Base-by-base conservation (phyloP, 495 filamentous ascomycete species). In the Penicillium lagena region DNA sequence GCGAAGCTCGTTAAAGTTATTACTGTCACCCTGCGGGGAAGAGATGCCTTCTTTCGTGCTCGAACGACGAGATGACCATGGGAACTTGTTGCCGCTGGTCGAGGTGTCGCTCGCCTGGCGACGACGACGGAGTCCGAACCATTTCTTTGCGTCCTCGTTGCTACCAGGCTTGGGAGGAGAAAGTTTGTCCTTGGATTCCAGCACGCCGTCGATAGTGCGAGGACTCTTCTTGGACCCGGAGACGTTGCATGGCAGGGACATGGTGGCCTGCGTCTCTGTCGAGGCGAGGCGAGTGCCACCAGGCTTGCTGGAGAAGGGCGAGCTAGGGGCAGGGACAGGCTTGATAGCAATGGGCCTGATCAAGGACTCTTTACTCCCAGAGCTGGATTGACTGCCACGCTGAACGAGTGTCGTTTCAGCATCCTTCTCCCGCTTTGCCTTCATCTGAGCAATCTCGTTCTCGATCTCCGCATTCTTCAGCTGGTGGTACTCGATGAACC, bases 81-180 rank as follows among this genome's bases (percentile, higher is more conserved):
- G 32, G 42, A 48, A 39, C 40, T 52, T 55, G 47, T 39, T 35
- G 32, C 40, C 27, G 3, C 12, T 40, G 12, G 44, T 32, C 5
- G 41, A 37, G 27, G 17, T 44, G 27, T 53, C 49, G 41, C 32
- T 34, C 15, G 12, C 22, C 39, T 56, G 41, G n/a, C 46, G 50
- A n/a, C 43, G 49, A 5, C 52, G 55, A 35, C 55, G 59, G 32
- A 63, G 47, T 13, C 49, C 40, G 15, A 64, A 63, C 42, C 53
- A 49, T 45, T 54, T 55, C 40, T 55, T 51, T 3, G 37, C 32
- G 1, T 58, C 52, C 1, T 50, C 50, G 15, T 15, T 35, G 29
- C 14, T 46, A 28, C n/a, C 22, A 11, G 12, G 15, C 12, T 33
- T 40, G 1, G 34, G 27, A 1, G 22, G 27, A 1, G 22, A 12